Percentiles rank a stretch among this genome's conserved stretches.
Conservation (phyloP, 225 moss, liverwort and hornwort genomes). For the Bryoerythrophyllum caledonicum region DNA sequence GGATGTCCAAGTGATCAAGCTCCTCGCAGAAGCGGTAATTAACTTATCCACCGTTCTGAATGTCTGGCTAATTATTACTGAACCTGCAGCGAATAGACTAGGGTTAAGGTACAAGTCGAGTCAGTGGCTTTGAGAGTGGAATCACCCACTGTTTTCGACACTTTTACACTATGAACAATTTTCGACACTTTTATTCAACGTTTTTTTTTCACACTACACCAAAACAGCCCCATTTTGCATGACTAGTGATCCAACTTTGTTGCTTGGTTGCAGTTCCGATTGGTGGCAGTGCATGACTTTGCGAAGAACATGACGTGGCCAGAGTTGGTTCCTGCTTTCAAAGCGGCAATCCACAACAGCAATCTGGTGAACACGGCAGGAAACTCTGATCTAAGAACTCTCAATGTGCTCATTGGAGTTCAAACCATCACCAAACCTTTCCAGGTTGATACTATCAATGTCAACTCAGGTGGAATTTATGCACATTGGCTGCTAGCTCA, state of each 20-base stretch:
- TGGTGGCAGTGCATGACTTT: constrained; percentile 82
- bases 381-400: constrained; percentile 66
- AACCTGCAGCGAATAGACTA: neutral
- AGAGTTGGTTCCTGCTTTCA: constrained; percentile 84
- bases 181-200: no score
- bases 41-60: neutral
- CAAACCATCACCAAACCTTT: constrained; percentile 91
- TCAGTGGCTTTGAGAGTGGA: no score
- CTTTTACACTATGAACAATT: no score
- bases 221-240: no score
- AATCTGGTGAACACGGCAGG: constrained; percentile 69
- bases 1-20: constrained; percentile 79
- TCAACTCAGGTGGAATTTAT: neutral
- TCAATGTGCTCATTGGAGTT: constrained; percentile 77
- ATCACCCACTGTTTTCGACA: no score
- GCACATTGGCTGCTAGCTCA: neutral
- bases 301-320: constrained; percentile 77
- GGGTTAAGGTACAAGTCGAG: no score
- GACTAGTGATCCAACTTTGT: neutral
- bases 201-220: no score
- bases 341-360: constrained; percentile 82
- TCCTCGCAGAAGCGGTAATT: constrained; percentile 87
- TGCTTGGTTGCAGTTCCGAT: constrained; percentile 59
- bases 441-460: constrained; percentile 51
- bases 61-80: neutral